phyloP scores from a whole-genome alignment of 345 rosid species.

The Luvunga scandens region DNA sequence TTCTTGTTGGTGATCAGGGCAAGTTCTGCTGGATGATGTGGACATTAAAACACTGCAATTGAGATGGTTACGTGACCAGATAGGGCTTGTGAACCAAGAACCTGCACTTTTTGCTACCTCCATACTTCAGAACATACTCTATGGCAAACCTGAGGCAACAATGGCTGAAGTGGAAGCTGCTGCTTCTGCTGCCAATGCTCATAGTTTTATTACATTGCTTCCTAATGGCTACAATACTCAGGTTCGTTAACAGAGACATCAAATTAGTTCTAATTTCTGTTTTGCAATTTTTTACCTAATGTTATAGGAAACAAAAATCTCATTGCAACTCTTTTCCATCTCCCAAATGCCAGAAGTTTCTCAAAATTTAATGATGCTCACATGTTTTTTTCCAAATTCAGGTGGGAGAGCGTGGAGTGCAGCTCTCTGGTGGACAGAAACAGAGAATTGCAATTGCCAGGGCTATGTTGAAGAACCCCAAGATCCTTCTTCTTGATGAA shows the following conservation, averaged over 20 bases:
- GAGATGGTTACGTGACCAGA: slow-evolving; percentile 87
- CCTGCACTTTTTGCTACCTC: slow-evolving; percentile 98
- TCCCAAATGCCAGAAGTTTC: neutral
- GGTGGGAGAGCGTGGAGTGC: slow-evolving; percentile 99
- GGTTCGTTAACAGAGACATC: slow-evolving; percentile 35
- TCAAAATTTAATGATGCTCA: neutral
- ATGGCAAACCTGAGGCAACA: slow-evolving; percentile 88
- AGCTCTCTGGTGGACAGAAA: slow-evolving; percentile 97
- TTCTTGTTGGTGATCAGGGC: slow-evolving; percentile 52
- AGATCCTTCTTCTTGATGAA: slow-evolving; percentile 93
- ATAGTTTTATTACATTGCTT: slow-evolving; percentile 86
- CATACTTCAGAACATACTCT: slow-evolving; percentile 85
- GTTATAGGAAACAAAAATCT: neutral
- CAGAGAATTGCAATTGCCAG: slow-evolving; percentile 99
- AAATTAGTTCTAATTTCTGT: neutral
- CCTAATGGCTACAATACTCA: slow-evolving; percentile 96
- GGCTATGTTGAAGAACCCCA: slow-evolving; percentile 95
- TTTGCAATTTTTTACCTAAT: neutral
- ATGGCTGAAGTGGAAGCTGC: slow-evolving; percentile 95
- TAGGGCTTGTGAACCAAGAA: slow-evolving; percentile 97
- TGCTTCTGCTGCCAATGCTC: slow-evolving; percentile 89
- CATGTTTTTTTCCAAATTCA: slow-evolving; percentile 21
- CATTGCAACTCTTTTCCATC: too few species aligned
- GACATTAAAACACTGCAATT: slow-evolving; percentile 86
- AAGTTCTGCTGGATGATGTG: slow-evolving; percentile 81